A percentile compares a stretch with the other conserved stretches of the same genome.
Evolutionary conservation across 2,329 filamentous ascomycete species (phyloP).

Genomic region (Apiospora marii): DNA sequence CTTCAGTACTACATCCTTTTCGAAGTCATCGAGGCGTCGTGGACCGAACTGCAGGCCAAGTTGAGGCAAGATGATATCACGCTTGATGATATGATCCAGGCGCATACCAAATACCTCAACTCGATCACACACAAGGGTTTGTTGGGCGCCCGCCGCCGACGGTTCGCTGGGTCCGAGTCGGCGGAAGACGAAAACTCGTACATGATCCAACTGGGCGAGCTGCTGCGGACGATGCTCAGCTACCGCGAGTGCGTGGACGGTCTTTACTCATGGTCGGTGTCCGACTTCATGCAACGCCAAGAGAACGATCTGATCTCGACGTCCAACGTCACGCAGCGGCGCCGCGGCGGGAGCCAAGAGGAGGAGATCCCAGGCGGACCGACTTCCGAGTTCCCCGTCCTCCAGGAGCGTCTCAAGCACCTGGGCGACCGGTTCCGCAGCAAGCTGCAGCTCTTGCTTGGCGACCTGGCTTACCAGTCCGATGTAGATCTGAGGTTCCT

Average conservation of each 20-base stretch:
- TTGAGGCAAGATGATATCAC: conserved; percentile 88
- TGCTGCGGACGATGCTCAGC: conserved; percentile 90
- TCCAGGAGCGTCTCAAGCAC: conserved; percentile 76
- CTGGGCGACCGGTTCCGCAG: conserved; percentile 80
- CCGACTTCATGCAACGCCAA: conserved; percentile 92
- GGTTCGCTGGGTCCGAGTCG: conserved; percentile 53
- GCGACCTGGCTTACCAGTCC: conserved; percentile 90
- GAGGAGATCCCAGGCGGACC: conserved; percentile 63
- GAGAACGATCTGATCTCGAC: conserved; percentile 71
- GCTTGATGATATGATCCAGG: conserved; percentile 91
- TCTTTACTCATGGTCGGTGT: conserved; percentile 92
- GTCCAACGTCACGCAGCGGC: conserved; percentile 38
- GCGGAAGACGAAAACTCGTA: conserved; percentile 79
- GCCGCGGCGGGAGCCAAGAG: conserved; percentile 34
- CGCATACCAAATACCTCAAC: conserved; percentile 89
- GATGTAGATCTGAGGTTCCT: conserved; percentile 96
- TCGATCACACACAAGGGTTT: conserved; percentile 96
- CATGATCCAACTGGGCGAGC: conserved; percentile 88
- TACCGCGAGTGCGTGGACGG: conserved; percentile 95
- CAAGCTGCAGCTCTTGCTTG: conserved; percentile 81
- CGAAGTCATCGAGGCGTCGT: conserved; percentile 96
- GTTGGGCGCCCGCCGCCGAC: conserved; percentile 72
- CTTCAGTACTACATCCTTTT: conserved; percentile 99
- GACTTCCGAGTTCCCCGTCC: conserved; percentile 70
- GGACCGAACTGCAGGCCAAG: conserved; percentile 86